Base-by-base conservation (phyloP, 1,284 basidiomycete genomes). In the Leccinum ponderosum region DNA sequence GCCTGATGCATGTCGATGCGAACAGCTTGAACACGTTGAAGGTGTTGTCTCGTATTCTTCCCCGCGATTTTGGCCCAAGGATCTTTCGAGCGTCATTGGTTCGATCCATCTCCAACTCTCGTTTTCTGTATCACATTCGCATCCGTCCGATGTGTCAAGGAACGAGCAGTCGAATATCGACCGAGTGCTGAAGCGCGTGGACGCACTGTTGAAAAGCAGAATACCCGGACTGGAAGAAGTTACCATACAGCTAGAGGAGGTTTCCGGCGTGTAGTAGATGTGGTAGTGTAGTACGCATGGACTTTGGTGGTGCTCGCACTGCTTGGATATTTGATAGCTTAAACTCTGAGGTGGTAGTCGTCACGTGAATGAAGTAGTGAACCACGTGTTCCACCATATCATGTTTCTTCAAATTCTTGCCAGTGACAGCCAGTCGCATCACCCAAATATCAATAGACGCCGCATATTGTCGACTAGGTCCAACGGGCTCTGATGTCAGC, bases 61-160 rank as follows among this genome's bases (percentile, higher is more conserved):
- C 2, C 88, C 96, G 0, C 85, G 94, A 15, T 97, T 99, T 77
- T 99, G 97, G 97, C 95, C 96, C 0, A 95, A 97, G 75, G 97
- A 98, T 73, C 86, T 92, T 2, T 84, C 86, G 9, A 89, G 86
- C 52, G 73, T 97, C 35, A 87, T 98, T 67, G 97, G 97, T 17
- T 93, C 93, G 2, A 93, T 99, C 61, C 94, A 94, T 72, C 85
- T 98, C 53, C 92, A 94, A 67, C 80, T 97, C 17, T 79, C 81
- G 48, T 56, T 51, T 57, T 57, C 88, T 0, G 76, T 80, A 2
- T 80, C 59, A 12, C 69, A 59, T 42, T 53, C 57, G 35, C 58
- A 61, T 85, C 77, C 83, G 0, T 71, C 79, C 57, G 89, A 92
- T 65, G 82, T 83, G 1, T 75, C 80, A 42, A 83, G 83, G 80